Base-by-base conservation (phyloP, 228 moss, liverwort and hornwort species). In the Sphagnum fallax region DNA sequence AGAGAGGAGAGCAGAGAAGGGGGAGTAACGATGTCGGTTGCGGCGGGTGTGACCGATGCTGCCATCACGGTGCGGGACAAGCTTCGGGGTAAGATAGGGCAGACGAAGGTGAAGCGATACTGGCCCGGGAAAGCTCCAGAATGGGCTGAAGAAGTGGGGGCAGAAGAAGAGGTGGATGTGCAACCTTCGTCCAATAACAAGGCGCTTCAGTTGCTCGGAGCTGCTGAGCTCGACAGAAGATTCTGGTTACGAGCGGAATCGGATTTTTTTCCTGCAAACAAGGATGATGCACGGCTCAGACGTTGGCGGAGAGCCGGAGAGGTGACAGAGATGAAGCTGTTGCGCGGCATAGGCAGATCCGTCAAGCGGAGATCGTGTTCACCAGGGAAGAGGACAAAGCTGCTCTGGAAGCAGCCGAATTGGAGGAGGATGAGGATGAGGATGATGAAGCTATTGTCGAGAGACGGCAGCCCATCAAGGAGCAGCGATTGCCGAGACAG, bases 61-160 rank as follows among this genome's bases (percentile, higher is more conserved):
- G 93, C 97, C 73, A 98, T 98, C 58, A 90, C 97, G 50, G 91
- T 98, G 69, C 79, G 97, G 67, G 97, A 98, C 71, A 98, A 98
- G 76, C 77, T 98, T 64, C 77, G 97, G 53, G 97, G 97, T 58
- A 98, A 98, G 78, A 98, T 98, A 18, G 93, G 91, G 32, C 89
- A 89, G 67, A 93, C 97, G 48, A 98, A 91, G 72, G 97, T 98
- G 74, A 98, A 94, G 76, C 85, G 98, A 16, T 98, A 98, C 60
- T 94, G 98, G 98, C 98, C 98, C 0, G 98, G 94, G 48, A 94
- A 90, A 85, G 98, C 94, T 50, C 94, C 98, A 9, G 98, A 93
- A 83, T 98, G 98, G 98, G 98, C 98, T 7, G 92, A 90, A 53
- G 91, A 93, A 67, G 78, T 87, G 53, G 32, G 32, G 32, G 2